These are phyloP conservation scores for Dactylellina parvicollis DNA, from an alignment of 2,329 filamentous ascomycete genomes.

Conservation along the genomic window DNA sequence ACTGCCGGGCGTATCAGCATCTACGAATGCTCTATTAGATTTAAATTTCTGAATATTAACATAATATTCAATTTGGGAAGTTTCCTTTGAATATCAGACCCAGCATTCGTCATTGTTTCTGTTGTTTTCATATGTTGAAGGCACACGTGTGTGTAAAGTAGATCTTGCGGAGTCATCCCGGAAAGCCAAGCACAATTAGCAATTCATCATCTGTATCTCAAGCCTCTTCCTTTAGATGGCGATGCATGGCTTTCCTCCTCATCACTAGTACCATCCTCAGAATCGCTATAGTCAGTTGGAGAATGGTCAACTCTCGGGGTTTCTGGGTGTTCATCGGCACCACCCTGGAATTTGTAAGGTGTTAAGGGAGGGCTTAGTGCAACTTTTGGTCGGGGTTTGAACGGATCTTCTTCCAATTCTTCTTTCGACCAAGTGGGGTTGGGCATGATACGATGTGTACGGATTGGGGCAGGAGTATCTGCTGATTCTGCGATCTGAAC, in stretches of 20 bases:
- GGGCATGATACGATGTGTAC: conserved; percentile 24
- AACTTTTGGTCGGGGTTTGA: conserved; percentile 58
- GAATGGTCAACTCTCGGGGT: conserved; percentile 34
- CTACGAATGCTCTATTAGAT: background rate
- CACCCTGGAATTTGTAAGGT: conserved; percentile 34
- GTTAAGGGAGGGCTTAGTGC: conserved; percentile 57
- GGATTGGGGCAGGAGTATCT: conserved; percentile 46
- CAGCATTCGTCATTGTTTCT: conserved; percentile 3
- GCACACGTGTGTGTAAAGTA: background rate
- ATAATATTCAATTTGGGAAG: background rate
- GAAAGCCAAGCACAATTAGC: too few species aligned
- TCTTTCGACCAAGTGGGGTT: conserved; percentile 40
- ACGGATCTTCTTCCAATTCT: conserved; percentile 58
- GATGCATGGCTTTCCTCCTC: conserved; percentile 32
- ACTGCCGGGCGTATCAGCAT: background rate
- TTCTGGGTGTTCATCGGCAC: background rate
- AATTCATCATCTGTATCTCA: conserved; percentile 39
- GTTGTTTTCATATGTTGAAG: background rate
- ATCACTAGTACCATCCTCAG: conserved; percentile 40
- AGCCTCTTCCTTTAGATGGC: conserved; percentile 42
- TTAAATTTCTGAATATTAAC: background rate
- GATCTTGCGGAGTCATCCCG: background rate
- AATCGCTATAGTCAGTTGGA: conserved; percentile 5
- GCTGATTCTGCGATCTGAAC: conserved; percentile 44
- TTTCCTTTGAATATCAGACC: background rate